Base-by-base conservation (phyloP, 139 green algal species). In the Haematococcus lacustris region DNA sequence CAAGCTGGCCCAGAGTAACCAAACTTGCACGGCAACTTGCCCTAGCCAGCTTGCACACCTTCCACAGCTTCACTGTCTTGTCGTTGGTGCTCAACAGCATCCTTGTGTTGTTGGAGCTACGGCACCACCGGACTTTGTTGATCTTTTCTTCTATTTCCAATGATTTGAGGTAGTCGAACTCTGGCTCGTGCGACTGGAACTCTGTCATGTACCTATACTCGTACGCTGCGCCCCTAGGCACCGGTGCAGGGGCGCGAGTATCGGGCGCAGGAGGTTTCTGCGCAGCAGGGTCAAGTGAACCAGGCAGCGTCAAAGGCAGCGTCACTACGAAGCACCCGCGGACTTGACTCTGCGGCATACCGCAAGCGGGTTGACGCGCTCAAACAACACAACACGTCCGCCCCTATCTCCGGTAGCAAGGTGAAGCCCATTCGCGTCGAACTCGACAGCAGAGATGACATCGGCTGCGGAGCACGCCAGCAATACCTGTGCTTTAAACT, bases 101-200 rank as follows among this genome's bases (percentile, higher is more conserved):
- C 21, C 81, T 79, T 23, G 82, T 87, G 68, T 79, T 84, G 74
- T 83, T 85, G 7, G 76, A 80, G 73, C 76, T 85, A 57, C 75
- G 68, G 57, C 80, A 89, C 94, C 93, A 98, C 63, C 89, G 78
- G 38, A 99, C 89, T 73, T 95, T 96, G 86, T 99, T 99, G 75
- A 99, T 98, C 85, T 98, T 98, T 82, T 99, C 96, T 77, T 98
- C 94, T 67, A 99, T 99, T 82, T 99, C 96, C 71, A 99, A 68
- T 1, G 82, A 93, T 76, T 99, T 99, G 2, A 99, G 84, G 78
- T 98, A 99, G 73, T 71, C 65, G 82, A 99, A 99, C 83, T 99
- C 96, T 21, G 95, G 92, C 81, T 99, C 93, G 79, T 99, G 96
- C 9, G 87, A 95, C 86, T 99, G 96, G 67, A 99, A 99, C 85